A percentile compares a stretch with the other conserved stretches of the same genome.
Evolutionary conservation across 768 basidiomycete genomes (phyloP).

Genomic region (Exsudoporus frostii): DNA sequence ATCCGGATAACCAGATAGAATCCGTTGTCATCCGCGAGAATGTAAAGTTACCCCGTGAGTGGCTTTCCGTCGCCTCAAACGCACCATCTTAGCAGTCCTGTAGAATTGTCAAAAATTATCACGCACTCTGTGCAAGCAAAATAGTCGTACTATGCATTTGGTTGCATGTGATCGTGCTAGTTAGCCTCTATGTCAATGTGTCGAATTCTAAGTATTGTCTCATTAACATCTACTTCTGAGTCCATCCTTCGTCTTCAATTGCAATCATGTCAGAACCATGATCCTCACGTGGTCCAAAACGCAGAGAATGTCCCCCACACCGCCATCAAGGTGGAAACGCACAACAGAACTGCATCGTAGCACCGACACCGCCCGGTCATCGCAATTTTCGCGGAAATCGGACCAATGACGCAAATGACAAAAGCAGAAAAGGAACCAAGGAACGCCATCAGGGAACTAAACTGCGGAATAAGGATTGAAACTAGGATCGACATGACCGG

Average conservation of each 20-base stretch:
- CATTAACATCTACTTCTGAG: neutral
- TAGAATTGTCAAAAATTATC: slow-evolving; percentile 76
- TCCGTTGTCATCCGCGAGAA: slow-evolving; percentile 82
- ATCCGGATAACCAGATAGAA: slow-evolving; percentile 86
- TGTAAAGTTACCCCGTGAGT: slow-evolving; percentile 78
- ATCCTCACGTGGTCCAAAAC: slow-evolving; percentile 40
- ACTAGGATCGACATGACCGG: slow-evolving; percentile 59
- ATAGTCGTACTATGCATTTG: slow-evolving; percentile 15
- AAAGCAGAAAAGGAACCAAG: slow-evolving; percentile 87
- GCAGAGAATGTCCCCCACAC: slow-evolving; percentile 73
- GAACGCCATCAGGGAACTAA: slow-evolving; percentile 84
- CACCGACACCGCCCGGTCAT: slow-evolving; percentile 47
- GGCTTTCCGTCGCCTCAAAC: neutral
- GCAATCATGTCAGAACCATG: neutral
- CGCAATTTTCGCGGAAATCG: slow-evolving; percentile 66
- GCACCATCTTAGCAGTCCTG: neutral
- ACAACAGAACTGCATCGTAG: slow-evolving; percentile 55
- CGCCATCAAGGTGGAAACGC: slow-evolving; percentile 59
- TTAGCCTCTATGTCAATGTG: neutral
- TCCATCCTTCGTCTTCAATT: neutral
- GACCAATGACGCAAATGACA: slow-evolving; percentile 72
- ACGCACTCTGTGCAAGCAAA: slow-evolving; percentile 63
- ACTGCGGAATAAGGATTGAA: slow-evolving; percentile 76
- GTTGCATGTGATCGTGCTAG: neutral
- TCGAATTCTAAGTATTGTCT: neutral